phyloP scores from a whole-genome alignment of 163 green algal species.

The Coccomyxa subellipsoidea region DNA sequence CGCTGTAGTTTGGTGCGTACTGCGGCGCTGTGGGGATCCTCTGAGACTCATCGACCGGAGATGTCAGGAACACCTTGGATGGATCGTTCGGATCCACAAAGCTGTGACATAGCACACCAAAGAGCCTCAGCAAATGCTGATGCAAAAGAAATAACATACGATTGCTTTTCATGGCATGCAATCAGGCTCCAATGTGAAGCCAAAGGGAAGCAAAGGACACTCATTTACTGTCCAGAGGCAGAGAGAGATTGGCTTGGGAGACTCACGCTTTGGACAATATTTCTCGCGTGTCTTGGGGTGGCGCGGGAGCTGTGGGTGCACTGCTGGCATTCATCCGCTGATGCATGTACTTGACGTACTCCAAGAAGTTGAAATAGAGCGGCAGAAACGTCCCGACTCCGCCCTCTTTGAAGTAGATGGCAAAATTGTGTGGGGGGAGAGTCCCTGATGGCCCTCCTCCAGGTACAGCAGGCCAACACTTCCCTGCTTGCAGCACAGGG shows the following conservation, averaged over 20 bases:
- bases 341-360: conserved; percentile 4
- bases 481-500: conserved; percentile 28
- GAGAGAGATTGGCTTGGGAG: not conserved
- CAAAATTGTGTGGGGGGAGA: conserved; percentile 73
- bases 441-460: conserved; percentile 54
- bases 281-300: not conserved
- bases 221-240: too few relatives aligned
- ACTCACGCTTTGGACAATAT: conserved; percentile 8
- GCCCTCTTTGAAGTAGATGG: conserved; percentile 80
- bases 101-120: conserved; percentile 22
- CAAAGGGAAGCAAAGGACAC: too few relatives aligned
- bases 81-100: conserved; percentile 89
- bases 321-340: not conserved
- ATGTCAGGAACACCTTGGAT: conserved; percentile 58
- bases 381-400: conserved; percentile 69
- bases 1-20: conserved; percentile 68
- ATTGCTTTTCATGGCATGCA: not conserved
- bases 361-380: conserved; percentile 5
- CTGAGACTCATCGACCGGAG: conserved; percentile 42
- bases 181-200: not conserved
- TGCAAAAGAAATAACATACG: not conserved
- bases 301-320: not conserved
- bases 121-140: not conserved
- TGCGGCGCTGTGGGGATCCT: conserved; percentile 25
- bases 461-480: conserved; percentile 61